Percentiles rank a stretch among this genome's conserved stretches.
phyloP scores from a whole-genome alignment of 164 flowering plant genomes.

The Vitis rotundifolia region DNA sequence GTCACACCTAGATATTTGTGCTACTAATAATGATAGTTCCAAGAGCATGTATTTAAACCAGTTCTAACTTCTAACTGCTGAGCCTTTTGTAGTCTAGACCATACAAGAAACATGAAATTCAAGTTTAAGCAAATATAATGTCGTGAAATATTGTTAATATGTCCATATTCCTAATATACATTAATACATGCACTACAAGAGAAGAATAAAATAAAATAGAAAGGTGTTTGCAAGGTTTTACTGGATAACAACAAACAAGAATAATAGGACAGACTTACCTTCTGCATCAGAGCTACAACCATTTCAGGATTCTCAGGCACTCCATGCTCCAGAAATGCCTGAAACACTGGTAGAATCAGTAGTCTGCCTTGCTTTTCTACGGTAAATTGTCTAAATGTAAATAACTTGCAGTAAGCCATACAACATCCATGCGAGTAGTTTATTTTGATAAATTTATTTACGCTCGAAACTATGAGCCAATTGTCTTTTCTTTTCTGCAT shows the following conservation, averaged over 20 bases:
- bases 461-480: too few relatives aligned
- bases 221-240: background rate
- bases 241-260: background rate
- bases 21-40: too few relatives aligned
- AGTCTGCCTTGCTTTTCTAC: conserved; percentile 2
- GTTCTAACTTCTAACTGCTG: background rate
- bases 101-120: background rate
- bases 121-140: background rate
- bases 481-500: too few relatives aligned
- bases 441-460: too few relatives aligned
- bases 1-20: too few relatives aligned
- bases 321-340: conserved; percentile 51
- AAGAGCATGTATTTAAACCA: background rate
- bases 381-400: background rate
- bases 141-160: background rate
- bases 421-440: background rate
- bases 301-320: conserved; percentile 45
- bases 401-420: background rate
- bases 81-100: background rate
- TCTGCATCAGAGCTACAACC: conserved; percentile 47
- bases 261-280: conserved; percentile 22
- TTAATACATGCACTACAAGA: background rate
- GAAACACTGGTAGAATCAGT: background rate
- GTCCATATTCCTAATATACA: background rate
- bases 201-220: background rate